A percentile compares a stretch with the other conserved stretches of the same genome.
These are phyloP conservation scores for Volvariella volvacea DNA, from an alignment of 1,284 basidiomycete species.

Conservation along the genomic window DNA sequence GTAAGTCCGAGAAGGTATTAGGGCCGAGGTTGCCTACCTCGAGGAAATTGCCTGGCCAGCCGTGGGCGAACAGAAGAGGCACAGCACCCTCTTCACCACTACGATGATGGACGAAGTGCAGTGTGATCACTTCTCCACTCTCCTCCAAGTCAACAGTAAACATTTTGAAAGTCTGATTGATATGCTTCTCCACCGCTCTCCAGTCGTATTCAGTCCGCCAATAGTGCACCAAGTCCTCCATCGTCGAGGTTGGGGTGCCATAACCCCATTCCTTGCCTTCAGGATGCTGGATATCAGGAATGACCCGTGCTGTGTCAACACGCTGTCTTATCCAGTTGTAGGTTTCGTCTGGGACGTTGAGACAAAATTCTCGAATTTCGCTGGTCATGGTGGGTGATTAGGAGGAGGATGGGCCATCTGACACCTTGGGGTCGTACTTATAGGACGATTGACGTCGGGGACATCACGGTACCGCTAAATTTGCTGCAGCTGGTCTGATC, in stretches of 20 bases:
- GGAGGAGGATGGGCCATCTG: not conserved
- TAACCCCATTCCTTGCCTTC: constrained; percentile 32
- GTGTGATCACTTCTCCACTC: constrained; percentile 27
- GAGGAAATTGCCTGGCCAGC: constrained; percentile 41
- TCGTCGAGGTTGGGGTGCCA: constrained; percentile 29
- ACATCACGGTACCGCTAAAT: too few relatives aligned
- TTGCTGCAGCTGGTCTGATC: too few relatives aligned
- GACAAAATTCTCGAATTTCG: constrained; percentile 22
- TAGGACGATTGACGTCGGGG: too few relatives aligned
- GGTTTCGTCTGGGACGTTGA: constrained; percentile 24
- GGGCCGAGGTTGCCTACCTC: constrained; percentile 26
- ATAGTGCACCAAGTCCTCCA: constrained; percentile 27
- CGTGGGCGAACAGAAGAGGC: constrained; percentile 39
- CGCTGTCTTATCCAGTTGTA: constrained; percentile 24
- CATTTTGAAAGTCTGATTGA: constrained; percentile 32
- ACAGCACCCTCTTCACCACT: constrained; percentile 28
- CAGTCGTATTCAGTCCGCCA: constrained; percentile 35
- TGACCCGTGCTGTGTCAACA: constrained; percentile 23
- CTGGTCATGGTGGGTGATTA: constrained; percentile 10
- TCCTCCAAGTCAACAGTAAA: constrained; percentile 31
- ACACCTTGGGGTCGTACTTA: too few relatives aligned
- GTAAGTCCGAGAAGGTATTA: constrained; percentile 15
- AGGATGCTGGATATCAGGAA: constrained; percentile 29
- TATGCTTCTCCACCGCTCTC: constrained; percentile 26
- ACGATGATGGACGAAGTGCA: constrained; percentile 38